Evolutionary conservation across 371 early-diverging fungal genomes (phyloP), one percentile per base, ranked within the genome.

Genomic region (Synchytrium microbalum): DNA sequence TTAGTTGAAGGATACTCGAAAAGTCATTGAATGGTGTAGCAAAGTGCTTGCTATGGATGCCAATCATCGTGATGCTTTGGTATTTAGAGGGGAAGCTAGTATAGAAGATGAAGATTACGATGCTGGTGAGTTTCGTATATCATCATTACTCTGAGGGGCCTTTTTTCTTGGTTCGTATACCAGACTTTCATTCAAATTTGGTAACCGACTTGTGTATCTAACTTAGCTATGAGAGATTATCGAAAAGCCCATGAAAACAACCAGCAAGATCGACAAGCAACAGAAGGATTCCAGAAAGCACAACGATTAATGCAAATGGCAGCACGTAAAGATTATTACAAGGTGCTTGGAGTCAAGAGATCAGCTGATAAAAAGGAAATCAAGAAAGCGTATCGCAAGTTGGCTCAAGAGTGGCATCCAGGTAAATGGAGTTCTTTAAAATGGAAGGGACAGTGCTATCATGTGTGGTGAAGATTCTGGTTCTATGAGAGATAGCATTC

Each of bases 241-340:
- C 82, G 84, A 58, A 79, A 80, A 58, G 93, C 92, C 14, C 81
- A 87, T 65, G 83, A 88, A 27, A 67, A 79, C 13, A 79, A 73
- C 63, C 33, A 67, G n/a, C 23, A 54, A 31, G 58, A 67, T 32
- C 59, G 51, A 1, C 1, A 58, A 38, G 51, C 33, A 58, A 3
- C 57, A 29, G 77, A 82, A 58, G 73, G 69, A 23, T 83, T 88
- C 67, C 75, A 78, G 23, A 72, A 76, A 30, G 90, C 92, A 28
- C 86, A 89, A 66, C 74, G 83, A 56, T 72, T 91, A 66, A 72
- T 84, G 66, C 82, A 85, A 63, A 77, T 84, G 68, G 86, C 89
- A 24, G 80, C 86, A 66, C 85, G 84, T 65, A 84, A 86, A 66
- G 92, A 97, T 71, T 97, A 95, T 69, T 97, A 95, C 84, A 92